Base-by-base conservation (phyloP, 2,329 filamentous ascomycete genomes). In the Alternaria ventricosa region DNA sequence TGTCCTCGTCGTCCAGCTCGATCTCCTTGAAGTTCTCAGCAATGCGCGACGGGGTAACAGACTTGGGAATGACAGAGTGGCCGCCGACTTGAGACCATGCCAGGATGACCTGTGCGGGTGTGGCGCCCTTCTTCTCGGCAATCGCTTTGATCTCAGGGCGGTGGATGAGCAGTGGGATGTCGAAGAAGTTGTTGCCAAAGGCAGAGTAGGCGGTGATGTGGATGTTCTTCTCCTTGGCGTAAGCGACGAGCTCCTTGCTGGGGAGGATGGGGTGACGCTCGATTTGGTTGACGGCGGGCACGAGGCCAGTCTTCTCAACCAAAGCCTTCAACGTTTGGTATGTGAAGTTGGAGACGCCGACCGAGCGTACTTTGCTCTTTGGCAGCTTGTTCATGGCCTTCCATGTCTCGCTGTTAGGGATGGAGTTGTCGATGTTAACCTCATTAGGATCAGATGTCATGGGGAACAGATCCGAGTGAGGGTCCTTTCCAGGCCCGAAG, bases 51-150 rank as follows among this genome's bases (percentile, higher is more conserved):
- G 70, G 61, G 2, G 71, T 75, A 12, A 77, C 73, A 4, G 72
- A 75, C 69, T 77, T 77, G 51, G 75, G 75, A 25, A 77, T 76
- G 49, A 77, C 73, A 30, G 65, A 70, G 62, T 73, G 68, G 8
- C 74, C 74, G 30, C 71, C 69, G 85, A 96, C 92, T 20, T 93
- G 96, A 30, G 92, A 88, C 94, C 94, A 97, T 75, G 93, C 87
- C 71, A 97, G 87, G 66, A 97, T 86, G 45, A 97, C 86, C 85
- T 97, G 93, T 8, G 92, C 90, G 8, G 92, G 87, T 10, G 89
- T 88, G 25, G 90, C 86, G 5, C 88, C 85, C 18, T 88, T 86
- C 71, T 87, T 85, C 71, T 87, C 83, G 23, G 91, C 91, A 69
- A 61, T 91, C 88, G 73, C 88, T 86, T 80, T 91, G 80, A 93